These are phyloP conservation scores for Coemansia sp. DNA, from an alignment of 192 early-diverging fungal species.

Conservation along the genomic window DNA sequence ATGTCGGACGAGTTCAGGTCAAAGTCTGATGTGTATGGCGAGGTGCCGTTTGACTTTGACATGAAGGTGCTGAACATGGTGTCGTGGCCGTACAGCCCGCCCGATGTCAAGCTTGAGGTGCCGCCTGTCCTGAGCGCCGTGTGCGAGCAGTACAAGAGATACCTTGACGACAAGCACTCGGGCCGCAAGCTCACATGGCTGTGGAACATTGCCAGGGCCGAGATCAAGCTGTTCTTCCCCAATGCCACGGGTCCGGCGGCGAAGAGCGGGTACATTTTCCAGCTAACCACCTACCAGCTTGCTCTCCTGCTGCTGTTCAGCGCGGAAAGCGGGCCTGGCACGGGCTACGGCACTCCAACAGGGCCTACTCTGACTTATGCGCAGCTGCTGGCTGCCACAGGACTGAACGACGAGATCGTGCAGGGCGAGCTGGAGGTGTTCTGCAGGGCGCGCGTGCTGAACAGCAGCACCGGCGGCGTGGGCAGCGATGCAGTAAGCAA, in stretches of 20 bases:
- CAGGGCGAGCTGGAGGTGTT: constrained; percentile 69
- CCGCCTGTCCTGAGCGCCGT: constrained; percentile 85
- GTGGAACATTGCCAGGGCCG: constrained; percentile 86
- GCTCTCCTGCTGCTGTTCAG: constrained; percentile 92
- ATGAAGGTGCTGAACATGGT: constrained; percentile 85
- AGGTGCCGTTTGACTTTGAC: constrained; percentile 65
- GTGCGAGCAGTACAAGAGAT: constrained; percentile 80
- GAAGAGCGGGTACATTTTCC: constrained; percentile 56
- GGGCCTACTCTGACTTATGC: constrained; percentile 59
- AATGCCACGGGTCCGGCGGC: constrained; percentile 70
- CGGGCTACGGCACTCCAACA: constrained; percentile 55
- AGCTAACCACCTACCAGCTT: constrained; percentile 89
- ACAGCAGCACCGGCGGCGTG: neutral
- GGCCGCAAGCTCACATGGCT: constrained; percentile 94
- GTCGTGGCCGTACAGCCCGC: constrained; percentile 84
- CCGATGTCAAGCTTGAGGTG: constrained; percentile 76
- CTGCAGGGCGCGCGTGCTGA: constrained; percentile 79
- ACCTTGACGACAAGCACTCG: constrained; percentile 84
- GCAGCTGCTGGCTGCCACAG: constrained; percentile 74
- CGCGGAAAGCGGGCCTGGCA: constrained; percentile 48
- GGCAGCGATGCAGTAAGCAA: constrained; percentile 9
- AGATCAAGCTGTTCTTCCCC: constrained; percentile 86
- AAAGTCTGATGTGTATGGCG: constrained; percentile 25
- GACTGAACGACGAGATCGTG: constrained; percentile 65
- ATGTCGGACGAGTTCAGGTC: constrained; percentile 83